Evolutionary conservation across 2,329 filamentous ascomycete genomes (phyloP), one percentile per base, ranked within the genome.

Genomic region (Colletotrichum sp.): DNA sequence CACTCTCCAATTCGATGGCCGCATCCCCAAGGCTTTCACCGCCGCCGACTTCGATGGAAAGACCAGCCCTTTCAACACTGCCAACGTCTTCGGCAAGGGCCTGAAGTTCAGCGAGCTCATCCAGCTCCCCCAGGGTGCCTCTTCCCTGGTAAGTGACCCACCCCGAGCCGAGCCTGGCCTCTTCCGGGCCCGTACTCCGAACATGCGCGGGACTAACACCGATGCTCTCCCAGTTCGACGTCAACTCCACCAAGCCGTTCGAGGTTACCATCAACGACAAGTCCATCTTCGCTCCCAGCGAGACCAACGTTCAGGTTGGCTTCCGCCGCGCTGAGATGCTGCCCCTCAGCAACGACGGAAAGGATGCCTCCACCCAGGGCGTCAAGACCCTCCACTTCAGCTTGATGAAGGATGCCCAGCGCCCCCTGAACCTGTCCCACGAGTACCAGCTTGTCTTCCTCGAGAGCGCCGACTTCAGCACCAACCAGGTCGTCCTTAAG

Each of bases 351-450:
- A 88, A 89, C 84, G 84, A 82, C 21, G 85, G 89, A 69, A 87
- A 87, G 58, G 90, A 91, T 68, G 78, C 83, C n/a, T 89, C 88
- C 26, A 89, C 87, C 48, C 81, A 81, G 30, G 91, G 90, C 32
- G 82, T 92, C 73, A 92, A 92, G 83, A 92, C 91, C 2, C 86
- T 93, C 66, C 91, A 93, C 83, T 93, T 91, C 82, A 90, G 88
- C 78, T 80, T 93, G 36, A 86, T 86, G 81, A 89, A 90, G 79
- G 90, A 93, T 77, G 75, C 82, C 5, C 79, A 83, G 55, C 84
- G 89, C 13, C 87, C 88, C 15, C 82, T 93, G 68, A 93, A 93
- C 84, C 82, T 89, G 70, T 89, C 88, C 9, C 91, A 93, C 81
- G 90, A 93, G 83, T 93, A 93, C 82, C 85, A 91, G 80, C 87